Evolutionary conservation across 805 yeast species (phyloP).

Genomic region (Zygotorulaspora florentina): DNA sequence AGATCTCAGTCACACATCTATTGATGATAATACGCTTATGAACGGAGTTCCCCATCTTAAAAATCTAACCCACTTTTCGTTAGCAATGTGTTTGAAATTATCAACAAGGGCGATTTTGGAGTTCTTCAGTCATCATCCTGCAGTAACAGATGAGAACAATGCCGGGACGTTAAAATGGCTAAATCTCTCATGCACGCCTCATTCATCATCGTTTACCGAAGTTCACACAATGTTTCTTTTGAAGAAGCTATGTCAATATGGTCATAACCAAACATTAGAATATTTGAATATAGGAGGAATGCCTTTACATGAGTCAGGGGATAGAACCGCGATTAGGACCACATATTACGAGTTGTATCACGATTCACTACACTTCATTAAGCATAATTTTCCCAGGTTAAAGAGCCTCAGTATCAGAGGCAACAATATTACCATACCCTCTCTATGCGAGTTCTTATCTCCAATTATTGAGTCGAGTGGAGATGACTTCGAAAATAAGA

Average conservation of each 20-base stretch:
- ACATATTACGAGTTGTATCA: constrained; percentile 30
- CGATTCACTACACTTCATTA: constrained; percentile 37
- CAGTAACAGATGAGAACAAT: constrained; percentile 40
- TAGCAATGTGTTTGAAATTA: constrained; percentile 60
- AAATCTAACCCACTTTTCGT: constrained; percentile 67
- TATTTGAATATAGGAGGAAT: constrained; percentile 63
- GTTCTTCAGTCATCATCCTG: constrained; percentile 68
- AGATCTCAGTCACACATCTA: constrained; percentile 78
- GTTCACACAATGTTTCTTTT: constrained; percentile 47
- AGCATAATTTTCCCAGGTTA: constrained; percentile 38
- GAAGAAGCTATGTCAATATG: constrained; percentile 37
- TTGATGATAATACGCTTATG: constrained; percentile 57
- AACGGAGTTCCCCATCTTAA: constrained; percentile 51
- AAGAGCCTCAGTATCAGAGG: constrained; percentile 38
- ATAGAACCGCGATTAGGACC: constrained; percentile 20
- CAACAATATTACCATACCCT: constrained; percentile 34
- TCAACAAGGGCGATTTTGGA: constrained; percentile 68
- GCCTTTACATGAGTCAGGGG: constrained; percentile 44
- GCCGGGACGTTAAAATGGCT: constrained; percentile 57
- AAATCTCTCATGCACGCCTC: constrained; percentile 57
- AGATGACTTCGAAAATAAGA: constrained; percentile 7
- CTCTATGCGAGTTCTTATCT: constrained; percentile 34
- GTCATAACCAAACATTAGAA: constrained; percentile 35
- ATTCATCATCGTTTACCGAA: constrained; percentile 53
- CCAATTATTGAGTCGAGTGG: constrained; percentile 19